Conservation (phyloP, 257 asterid species). For the Osmanthus fragrans region DNA sequence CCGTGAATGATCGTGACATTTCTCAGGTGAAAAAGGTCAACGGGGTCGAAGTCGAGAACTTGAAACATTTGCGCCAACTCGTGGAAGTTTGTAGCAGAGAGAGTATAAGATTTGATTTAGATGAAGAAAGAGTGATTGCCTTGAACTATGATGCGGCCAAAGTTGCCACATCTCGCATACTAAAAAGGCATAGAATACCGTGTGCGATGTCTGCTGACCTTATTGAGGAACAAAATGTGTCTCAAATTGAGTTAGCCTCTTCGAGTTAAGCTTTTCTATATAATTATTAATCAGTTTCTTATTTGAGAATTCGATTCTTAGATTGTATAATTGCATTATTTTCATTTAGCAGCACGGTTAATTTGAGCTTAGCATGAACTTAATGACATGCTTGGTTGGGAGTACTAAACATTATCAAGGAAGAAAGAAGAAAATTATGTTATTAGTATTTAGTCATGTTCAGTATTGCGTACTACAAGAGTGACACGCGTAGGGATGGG, state of each 20-base stretch:
- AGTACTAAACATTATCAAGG: neutral
- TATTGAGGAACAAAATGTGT: constrained; percentile 39
- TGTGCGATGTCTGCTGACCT: constrained; percentile 71
- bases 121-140: constrained; percentile 83
- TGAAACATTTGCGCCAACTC: constrained; percentile 75
- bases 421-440: too few species aligned
- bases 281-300: constrained; percentile 7
- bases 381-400: too few species aligned
- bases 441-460: too few species aligned
- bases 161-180: constrained; percentile 73
- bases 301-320: neutral
- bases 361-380: neutral
- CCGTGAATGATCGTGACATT: neutral
- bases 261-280: constrained; percentile 37
- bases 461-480: too few species aligned
- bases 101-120: constrained; percentile 80
- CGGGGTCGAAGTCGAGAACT: constrained; percentile 68
- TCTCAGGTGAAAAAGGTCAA: constrained; percentile 89
- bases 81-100: constrained; percentile 66
- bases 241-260: constrained; percentile 41
- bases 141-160: constrained; percentile 69
- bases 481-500: too few species aligned
- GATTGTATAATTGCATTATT: neutral
- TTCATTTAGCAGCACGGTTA: neutral
- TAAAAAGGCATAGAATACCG: constrained; percentile 86